Percentiles rank a stretch among this genome's conserved stretches.
phyloP scores from a whole-genome alignment of 2,329 filamentous ascomycete genomes.

The Didymella glomerata region DNA sequence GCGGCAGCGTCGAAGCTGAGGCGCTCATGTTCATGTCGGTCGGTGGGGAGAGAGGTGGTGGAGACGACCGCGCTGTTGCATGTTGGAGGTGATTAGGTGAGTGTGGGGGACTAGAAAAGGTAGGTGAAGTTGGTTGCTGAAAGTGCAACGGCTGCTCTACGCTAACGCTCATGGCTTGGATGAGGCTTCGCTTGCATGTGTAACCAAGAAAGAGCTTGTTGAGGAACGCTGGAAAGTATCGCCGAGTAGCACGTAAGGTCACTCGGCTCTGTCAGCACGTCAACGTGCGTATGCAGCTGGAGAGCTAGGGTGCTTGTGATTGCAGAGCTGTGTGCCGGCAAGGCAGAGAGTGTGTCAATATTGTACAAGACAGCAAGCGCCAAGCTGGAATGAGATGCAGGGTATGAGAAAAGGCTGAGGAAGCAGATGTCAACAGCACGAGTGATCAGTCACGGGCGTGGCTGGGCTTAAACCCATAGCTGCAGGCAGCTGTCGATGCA shows the following conservation, averaged over 20 bases:
- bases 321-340: slow-evolving; percentile 3
- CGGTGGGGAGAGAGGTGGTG: slow-evolving; percentile 35
- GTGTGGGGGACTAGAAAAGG: slow-evolving; percentile 45
- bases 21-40: slow-evolving; percentile 48
- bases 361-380: neutral
- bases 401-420: neutral
- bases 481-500: slow-evolving; percentile 34
- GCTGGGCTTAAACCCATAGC: slow-evolving; percentile 33
- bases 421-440: slow-evolving; percentile 5
- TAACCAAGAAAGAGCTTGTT: slow-evolving; percentile 7
- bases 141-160: slow-evolving; percentile 52
- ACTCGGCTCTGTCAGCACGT: neutral
- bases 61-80: slow-evolving; percentile 38
- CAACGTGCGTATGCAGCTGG: slow-evolving; percentile 6
- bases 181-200: slow-evolving; percentile 14
- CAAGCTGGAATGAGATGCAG: neutral
- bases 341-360: slow-evolving; percentile 3
- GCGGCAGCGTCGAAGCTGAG: slow-evolving; percentile 43
- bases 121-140: slow-evolving; percentile 46
- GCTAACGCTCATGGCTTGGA: slow-evolving; percentile 51
- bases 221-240: neutral
- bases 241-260: neutral
- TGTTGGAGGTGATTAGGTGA: slow-evolving; percentile 43
- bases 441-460: slow-evolving; percentile 28
- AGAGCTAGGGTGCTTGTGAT: slow-evolving; percentile 1